These are phyloP conservation scores for Cucumis melo DNA, from an alignment of 306 rosid species.

Conservation along the genomic window DNA sequence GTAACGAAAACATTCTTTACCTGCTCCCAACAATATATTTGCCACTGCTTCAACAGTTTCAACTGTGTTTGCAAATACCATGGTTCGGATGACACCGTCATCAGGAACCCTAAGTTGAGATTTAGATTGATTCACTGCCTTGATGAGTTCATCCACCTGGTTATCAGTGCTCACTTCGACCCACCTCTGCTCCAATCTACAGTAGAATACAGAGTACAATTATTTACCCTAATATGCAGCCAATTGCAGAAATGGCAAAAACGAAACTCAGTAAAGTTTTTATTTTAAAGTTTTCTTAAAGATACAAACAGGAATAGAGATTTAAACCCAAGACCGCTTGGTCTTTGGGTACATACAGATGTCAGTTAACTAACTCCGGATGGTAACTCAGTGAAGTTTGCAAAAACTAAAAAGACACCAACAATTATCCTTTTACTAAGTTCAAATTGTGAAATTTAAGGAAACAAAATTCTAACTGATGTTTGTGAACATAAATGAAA, in stretches of 20 bases:
- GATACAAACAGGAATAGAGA: too few species aligned
- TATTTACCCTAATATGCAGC: not conserved
- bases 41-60: conserved; percentile 89
- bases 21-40: conserved; percentile 42
- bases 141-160: conserved; percentile 76
- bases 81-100: conserved; percentile 44
- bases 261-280: too few species aligned
- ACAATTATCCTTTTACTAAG: not conserved
- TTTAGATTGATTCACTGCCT: conserved; percentile 46
- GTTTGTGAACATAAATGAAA: not conserved
- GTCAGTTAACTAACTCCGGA: too few species aligned
- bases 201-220: conserved; percentile 1
- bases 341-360: too few species aligned
- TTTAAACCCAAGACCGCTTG: too few species aligned
- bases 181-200: conserved; percentile 85
- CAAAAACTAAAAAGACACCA: not conserved
- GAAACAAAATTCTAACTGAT: not conserved
- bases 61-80: conserved; percentile 87
- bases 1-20: conserved; percentile 60
- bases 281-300: too few species aligned
- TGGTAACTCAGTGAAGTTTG: not conserved
- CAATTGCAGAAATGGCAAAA: not conserved
- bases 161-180: conserved; percentile 59
- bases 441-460: not conserved
- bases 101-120: conserved; percentile 28